phyloP scores from a whole-genome alignment of 192 early-diverging fungal species.

The Dissophora ornata region DNA sequence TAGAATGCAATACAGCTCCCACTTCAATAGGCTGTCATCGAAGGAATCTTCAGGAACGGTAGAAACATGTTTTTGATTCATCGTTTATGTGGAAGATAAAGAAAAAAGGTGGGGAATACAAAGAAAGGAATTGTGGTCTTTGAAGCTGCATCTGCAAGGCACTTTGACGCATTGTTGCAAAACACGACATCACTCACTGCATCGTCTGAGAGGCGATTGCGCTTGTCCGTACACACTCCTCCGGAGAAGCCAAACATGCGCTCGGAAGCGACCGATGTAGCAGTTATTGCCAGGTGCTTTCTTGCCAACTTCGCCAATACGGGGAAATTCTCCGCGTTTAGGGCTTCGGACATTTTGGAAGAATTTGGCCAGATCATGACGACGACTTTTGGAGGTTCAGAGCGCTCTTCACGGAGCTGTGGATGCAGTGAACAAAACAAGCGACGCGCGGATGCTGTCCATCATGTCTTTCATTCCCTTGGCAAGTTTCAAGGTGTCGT shows the following conservation, averaged over 20 bases:
- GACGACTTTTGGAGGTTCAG: not conserved
- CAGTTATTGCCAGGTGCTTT: constrained; percentile 9
- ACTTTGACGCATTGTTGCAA: constrained; percentile 11
- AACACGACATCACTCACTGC: constrained; percentile 14
- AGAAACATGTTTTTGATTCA: too few relatives aligned
- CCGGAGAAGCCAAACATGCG: constrained; percentile 20
- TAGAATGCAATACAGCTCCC: too few relatives aligned
- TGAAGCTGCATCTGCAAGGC: not conserved
- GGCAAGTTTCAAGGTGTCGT: constrained; percentile 3
- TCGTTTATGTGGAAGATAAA: too few relatives aligned
- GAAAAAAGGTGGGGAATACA: too few relatives aligned
- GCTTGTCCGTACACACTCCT: not conserved
- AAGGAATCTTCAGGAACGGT: too few relatives aligned
- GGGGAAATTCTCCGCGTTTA: constrained; percentile 2
- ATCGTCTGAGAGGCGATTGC: constrained; percentile 17
- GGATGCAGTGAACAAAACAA: constrained; percentile 11
- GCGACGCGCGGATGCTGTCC: not conserved
- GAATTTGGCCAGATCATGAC: constrained; percentile 1
- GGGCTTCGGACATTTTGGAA: constrained; percentile 12
- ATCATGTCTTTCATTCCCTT: constrained; percentile 9
- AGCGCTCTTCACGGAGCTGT: constrained; percentile 7
- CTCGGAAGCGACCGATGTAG: constrained; percentile 13
- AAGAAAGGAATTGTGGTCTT: too few relatives aligned
- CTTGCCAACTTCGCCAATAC: constrained; percentile 15
- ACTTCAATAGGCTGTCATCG: too few relatives aligned